Evolutionary conservation across 192 early-diverging fungal genomes (phyloP).

Genomic region (Backusella luteola): DNA sequence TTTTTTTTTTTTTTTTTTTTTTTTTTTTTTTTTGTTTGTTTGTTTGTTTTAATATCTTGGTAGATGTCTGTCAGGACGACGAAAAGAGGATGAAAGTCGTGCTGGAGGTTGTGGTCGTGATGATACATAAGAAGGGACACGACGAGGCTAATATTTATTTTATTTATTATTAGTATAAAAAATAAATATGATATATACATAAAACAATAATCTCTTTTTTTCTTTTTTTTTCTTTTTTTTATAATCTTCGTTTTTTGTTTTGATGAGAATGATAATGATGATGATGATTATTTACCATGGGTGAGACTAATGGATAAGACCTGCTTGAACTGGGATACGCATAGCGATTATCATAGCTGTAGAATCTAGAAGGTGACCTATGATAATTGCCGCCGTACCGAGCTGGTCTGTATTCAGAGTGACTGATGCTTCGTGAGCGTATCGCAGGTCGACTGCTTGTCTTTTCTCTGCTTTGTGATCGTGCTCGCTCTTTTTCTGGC

Average conservation of each 20-base stretch:
- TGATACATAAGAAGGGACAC: conserved; percentile 10
- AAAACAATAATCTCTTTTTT: neutral
- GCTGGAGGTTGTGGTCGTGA: conserved; percentile 14
- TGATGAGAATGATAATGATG: neutral
- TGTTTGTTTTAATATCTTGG: conserved; percentile 1
- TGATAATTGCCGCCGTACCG: conserved; percentile 9
- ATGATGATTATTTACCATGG: conserved; percentile 8
- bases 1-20: neutral
- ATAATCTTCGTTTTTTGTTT: neutral
- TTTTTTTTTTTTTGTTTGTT: neutral
- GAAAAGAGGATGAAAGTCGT: neutral
- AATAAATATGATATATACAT: neutral
- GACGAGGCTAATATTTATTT: conserved; percentile 9
- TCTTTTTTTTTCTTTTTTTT: neutral
- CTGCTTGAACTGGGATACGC: neutral
- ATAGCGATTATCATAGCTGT: conserved; percentile 1
- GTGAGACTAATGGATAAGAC: conserved; percentile 11
- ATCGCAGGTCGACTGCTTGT: neutral
- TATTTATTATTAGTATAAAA: too few species aligned
- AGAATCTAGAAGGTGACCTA: conserved; percentile 9
- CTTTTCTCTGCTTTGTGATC: conserved; percentile 4
- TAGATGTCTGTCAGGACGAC: conserved; percentile 15
- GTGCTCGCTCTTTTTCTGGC: neutral
- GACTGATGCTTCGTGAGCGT: conserved; percentile 17
- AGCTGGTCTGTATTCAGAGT: conserved; percentile 11